phyloP scores from a whole-genome alignment of 305 asterid species.

The Stenogyne calaminthoides region DNA sequence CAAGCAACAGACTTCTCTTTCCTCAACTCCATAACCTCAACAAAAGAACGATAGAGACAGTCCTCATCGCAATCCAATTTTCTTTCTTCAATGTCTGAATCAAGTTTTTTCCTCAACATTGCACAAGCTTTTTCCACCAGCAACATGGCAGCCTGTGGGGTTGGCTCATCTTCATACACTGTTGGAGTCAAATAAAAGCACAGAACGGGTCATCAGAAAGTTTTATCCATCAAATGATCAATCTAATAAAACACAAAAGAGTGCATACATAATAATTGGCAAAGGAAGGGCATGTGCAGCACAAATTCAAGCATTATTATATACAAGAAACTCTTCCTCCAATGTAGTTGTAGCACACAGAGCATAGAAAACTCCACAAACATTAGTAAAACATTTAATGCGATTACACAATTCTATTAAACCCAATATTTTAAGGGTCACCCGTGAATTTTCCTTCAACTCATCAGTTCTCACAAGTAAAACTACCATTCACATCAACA shows the following conservation, averaged over 20 bases:
- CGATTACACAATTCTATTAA: background rate
- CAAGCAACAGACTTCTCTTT: conserved; percentile 22
- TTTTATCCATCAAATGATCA: background rate
- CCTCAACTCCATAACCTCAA: conserved; percentile 21
- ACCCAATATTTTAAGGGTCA: background rate
- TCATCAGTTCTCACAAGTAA: background rate
- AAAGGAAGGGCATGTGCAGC: background rate
- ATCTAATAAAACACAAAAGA: background rate
- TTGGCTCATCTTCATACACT: background rate
- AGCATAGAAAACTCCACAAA: background rate
- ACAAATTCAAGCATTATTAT: background rate
- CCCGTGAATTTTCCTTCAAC: background rate
- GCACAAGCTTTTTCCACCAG: conserved; percentile 15
- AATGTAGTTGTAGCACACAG: background rate
- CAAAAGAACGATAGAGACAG: conserved; percentile 5
- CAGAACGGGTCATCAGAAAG: background rate
- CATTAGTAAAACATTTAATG: background rate
- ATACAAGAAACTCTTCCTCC: background rate
- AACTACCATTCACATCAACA: background rate
- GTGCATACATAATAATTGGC: background rate
- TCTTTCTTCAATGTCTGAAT: conserved; percentile 17
- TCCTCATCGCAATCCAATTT: conserved; percentile 14
- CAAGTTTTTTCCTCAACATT: background rate
- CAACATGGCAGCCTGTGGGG: background rate
- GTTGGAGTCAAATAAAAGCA: background rate